phyloP scores from a whole-genome alignment of 768 basidiomycete species.

The Agrocybe pediades region DNA sequence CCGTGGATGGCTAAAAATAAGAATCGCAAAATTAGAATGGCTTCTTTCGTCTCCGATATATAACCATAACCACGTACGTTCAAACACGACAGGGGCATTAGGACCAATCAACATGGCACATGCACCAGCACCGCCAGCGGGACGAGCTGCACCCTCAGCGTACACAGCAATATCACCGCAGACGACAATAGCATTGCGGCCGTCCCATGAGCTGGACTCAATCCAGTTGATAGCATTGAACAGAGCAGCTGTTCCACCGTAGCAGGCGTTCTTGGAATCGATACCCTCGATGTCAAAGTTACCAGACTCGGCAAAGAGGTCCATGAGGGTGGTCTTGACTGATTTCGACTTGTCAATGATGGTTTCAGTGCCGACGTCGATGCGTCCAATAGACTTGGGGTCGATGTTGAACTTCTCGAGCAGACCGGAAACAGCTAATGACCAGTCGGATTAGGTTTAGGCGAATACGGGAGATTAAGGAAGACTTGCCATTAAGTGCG shows the following conservation, averaged over 20 bases:
- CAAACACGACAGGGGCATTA: conserved; percentile 90
- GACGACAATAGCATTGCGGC: conserved; percentile 95
- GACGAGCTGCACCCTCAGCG: conserved; percentile 92
- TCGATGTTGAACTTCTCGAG: conserved; percentile 95
- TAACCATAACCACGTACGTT: conserved; percentile 89
- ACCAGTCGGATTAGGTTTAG: conserved; percentile 1
- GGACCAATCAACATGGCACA: conserved; percentile 95
- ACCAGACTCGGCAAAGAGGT: conserved; percentile 89
- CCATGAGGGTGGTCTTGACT: conserved; percentile 98
- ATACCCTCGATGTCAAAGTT: conserved; percentile 99
- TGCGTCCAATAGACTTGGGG: conserved; percentile 93
- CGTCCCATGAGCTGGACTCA: conserved; percentile 95
- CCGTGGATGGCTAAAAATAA: conserved; percentile 81
- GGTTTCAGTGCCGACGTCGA: conserved; percentile 98
- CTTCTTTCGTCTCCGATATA: conserved; percentile 7
- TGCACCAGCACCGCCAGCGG: conserved; percentile 96
- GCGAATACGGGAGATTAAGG: background rate
- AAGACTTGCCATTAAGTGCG: conserved; percentile 79
- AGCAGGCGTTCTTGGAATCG: conserved; percentile 99
- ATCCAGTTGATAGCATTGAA: conserved; percentile 99
- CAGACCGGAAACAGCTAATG: conserved; percentile 81
- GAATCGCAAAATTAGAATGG: conserved; percentile 11
- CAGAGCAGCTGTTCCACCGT: conserved; percentile 96
- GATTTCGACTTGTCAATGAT: conserved; percentile 99
- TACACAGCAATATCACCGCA: conserved; percentile 98